These are phyloP conservation scores for Carallia pectinifolia DNA, from an alignment of 345 rosid species.

Conservation along the genomic window DNA sequence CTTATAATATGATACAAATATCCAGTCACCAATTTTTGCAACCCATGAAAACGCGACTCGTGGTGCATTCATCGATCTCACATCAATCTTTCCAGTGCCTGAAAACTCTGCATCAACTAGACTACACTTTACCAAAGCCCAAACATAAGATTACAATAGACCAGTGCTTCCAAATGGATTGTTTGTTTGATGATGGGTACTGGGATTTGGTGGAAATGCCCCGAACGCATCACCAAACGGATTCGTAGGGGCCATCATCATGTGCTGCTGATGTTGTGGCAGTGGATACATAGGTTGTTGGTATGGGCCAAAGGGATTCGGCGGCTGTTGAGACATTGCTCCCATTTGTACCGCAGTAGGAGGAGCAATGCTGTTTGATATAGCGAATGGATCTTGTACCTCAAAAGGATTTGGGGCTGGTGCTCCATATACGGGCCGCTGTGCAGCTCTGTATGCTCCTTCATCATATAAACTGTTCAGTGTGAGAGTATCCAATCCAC, in stretches of 20 bases:
- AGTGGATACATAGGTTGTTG: slow-evolving; percentile 54
- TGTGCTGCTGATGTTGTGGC: slow-evolving; percentile 44
- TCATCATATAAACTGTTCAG: slow-evolving; percentile 83
- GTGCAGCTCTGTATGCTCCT: slow-evolving; percentile 80
- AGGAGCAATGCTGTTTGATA: slow-evolving; percentile 49
- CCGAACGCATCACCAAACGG: slow-evolving; percentile 74
- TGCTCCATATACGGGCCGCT: slow-evolving; percentile 70
- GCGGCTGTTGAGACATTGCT: slow-evolving; percentile 48
- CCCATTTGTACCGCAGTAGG: slow-evolving; percentile 60
- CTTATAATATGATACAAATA: slow-evolving; percentile 22
- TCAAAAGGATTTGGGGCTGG: slow-evolving; percentile 93
- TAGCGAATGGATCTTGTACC: slow-evolving; percentile 67
- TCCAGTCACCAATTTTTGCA: slow-evolving; percentile 32
- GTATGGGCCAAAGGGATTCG: slow-evolving; percentile 70
- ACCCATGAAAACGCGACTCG: slow-evolving; percentile 16
- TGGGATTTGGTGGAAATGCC: slow-evolving; percentile 38
- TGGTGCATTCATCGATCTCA: slow-evolving; percentile 25
- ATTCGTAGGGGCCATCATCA: slow-evolving; percentile 52
- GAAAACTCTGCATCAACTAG: slow-evolving; percentile 16
- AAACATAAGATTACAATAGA: slow-evolving; percentile 45
- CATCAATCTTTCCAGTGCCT: slow-evolving; percentile 12
- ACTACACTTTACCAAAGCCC: slow-evolving; percentile 10
- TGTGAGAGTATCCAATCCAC: slow-evolving; percentile 89
- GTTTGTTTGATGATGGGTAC: slow-evolving; percentile 41
- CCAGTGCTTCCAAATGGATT: slow-evolving; percentile 82